Evolutionary conservation across 768 basidiomycete genomes (phyloP).

Genomic region (Pisolithus marmoratus): DNA sequence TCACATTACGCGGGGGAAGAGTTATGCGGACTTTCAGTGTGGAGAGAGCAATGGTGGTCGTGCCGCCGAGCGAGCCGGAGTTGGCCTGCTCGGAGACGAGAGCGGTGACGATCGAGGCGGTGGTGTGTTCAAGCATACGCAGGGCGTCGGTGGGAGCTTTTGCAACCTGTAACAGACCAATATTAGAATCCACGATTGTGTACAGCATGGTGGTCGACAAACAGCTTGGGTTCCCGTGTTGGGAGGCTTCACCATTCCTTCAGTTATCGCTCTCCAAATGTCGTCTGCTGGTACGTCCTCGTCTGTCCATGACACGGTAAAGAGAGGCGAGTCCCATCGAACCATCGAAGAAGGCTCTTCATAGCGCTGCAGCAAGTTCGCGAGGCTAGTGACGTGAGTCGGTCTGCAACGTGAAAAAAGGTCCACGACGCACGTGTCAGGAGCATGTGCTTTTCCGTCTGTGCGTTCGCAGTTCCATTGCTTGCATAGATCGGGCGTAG

Average conservation of each 20-base stretch:
- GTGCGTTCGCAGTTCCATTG: conserved; percentile 63
- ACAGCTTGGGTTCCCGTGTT: conserved; percentile 79
- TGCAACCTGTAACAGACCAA: conserved; percentile 43
- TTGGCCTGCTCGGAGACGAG: conserved; percentile 61
- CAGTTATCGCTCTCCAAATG: conserved; percentile 80
- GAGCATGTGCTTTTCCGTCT: conserved; percentile 47
- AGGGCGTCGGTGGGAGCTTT: conserved; percentile 89
- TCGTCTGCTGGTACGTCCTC: conserved; percentile 55
- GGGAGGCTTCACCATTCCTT: conserved; percentile 77
- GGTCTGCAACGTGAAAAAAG: neutral
- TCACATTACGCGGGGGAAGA: conserved; percentile 67
- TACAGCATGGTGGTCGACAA: conserved; percentile 21
- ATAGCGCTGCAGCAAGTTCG: conserved; percentile 66
- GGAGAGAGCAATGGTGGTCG: conserved; percentile 38
- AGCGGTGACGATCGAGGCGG: conserved; percentile 61
- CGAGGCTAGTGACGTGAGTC: neutral
- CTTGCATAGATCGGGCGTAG: conserved; percentile 68
- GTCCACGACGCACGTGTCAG: conserved; percentile 60
- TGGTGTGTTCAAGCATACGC: conserved; percentile 75
- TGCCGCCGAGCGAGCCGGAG: conserved; percentile 43
- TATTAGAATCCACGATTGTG: neutral
- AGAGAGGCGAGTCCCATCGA: conserved; percentile 96
- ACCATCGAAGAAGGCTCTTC: conserved; percentile 98
- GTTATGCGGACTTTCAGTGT: conserved; percentile 42
- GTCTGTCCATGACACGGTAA: conserved; percentile 77